Evolutionary conservation across 768 basidiomycete species (phyloP), one percentile per base, ranked within the genome.

Genomic region (Podaxis sp.): DNA sequence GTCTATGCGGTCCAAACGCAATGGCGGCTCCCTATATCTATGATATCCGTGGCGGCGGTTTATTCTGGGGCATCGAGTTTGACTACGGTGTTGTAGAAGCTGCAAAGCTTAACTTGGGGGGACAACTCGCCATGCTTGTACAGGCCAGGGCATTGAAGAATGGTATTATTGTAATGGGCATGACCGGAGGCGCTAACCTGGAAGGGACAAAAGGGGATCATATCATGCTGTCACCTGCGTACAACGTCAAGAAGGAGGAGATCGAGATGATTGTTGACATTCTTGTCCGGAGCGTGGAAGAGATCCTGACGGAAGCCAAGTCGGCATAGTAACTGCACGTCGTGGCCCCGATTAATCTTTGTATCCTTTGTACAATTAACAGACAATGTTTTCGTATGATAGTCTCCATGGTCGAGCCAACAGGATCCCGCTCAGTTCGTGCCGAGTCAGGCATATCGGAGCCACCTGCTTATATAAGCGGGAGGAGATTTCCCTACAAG

Each of bases 61-160:
- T 87, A 30, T 93, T 95, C 77, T 94, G 90, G 89, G 89, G 80
- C 24, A 76, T 95, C 59, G 93, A 95, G 71, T 94, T 93, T 65
- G 90, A 93, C 67, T 86, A 90, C 65, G 79, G 79, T 4, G 72
- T 70, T 15, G 69, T 74, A 12, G 77, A 80, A 60, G 80, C 77
- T 9, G 63, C 73, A 40, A 72, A 72, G n/a, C 56, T 85, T 17
- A 77, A 86, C 63, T 80, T 90, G 63, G 79, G 80, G 66, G 82
- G 80, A 2, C 71, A 73, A 39, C 91, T 94, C 68, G 91, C 86
- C 17, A 84, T 87, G 74, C 77, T 84, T 22, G 82, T 90, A 15
- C 93, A 93, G 72, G 88, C 85, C 30, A 84, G 82, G 51, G 85
- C 87, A 59, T 71, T 95, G 63, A 74, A 83, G 68, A 87, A 89